A percentile compares a stretch with the other conserved stretches of the same genome.
phyloP scores from a whole-genome alignment of 331 rosid species.

The Malus hybrid region DNA sequence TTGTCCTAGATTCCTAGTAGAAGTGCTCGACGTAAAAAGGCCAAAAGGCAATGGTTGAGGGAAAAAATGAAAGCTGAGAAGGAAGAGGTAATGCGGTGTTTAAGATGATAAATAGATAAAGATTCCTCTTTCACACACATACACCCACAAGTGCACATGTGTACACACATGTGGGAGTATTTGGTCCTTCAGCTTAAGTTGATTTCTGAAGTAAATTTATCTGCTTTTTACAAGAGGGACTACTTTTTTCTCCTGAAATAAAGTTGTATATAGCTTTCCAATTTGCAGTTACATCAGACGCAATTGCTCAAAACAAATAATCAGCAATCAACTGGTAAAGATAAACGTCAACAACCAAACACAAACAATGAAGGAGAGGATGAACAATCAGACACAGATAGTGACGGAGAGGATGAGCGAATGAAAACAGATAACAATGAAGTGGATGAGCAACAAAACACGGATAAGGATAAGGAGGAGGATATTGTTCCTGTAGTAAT shows the following conservation, averaged over 20 bases:
- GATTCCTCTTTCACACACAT: neutral
- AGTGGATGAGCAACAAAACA: slow-evolving; percentile 27
- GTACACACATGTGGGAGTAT: neutral
- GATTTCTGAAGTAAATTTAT: neutral
- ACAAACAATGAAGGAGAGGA: slow-evolving; percentile 24
- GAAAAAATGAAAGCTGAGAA: slow-evolving; percentile 46
- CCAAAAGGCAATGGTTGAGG: slow-evolving; percentile 76
- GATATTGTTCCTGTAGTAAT: slow-evolving; percentile 70
- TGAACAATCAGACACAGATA: slow-evolving; percentile 28
- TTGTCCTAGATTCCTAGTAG: slow-evolving; percentile 66
- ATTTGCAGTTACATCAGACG: slow-evolving; percentile 39
- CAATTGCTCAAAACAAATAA: slow-evolving; percentile 29
- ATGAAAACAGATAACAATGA: slow-evolving; percentile 20
- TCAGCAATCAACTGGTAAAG: slow-evolving; percentile 29
- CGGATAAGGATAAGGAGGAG: slow-evolving; percentile 56
- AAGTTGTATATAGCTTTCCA: slow-evolving; percentile 2
- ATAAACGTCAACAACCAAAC: slow-evolving; percentile 26
- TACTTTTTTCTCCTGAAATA: neutral
- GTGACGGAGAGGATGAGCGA: slow-evolving; percentile 24
- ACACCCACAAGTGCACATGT: neutral
- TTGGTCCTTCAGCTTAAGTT: neutral
- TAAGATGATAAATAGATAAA: neutral
- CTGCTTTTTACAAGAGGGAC: neutral
- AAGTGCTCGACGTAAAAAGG: slow-evolving; percentile 85
- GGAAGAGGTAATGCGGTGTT: slow-evolving; percentile 50